Evolutionary conservation across 2,329 filamentous ascomycete species (phyloP), one percentile per base, ranked within the genome.

Genomic region (Fusarium sp.): DNA sequence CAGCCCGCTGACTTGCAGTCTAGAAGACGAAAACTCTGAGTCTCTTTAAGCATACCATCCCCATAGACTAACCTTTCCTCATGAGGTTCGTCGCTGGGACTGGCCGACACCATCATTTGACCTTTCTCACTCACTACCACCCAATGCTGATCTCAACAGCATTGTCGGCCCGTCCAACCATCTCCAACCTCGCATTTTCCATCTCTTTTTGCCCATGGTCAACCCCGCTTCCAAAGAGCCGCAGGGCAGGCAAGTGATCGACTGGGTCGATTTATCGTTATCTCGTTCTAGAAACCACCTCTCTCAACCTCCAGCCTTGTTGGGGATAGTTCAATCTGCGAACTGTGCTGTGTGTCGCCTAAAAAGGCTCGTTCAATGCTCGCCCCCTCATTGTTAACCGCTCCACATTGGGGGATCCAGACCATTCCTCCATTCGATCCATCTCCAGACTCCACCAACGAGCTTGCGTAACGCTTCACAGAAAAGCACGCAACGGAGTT

Each of bases 391-490:
- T 54, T 39, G 20, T 61, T 18, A 25, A 15, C 48, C 41, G 58
- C 58, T 53, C 55, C 61, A 61, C 67, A 56, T 58, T 67, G 46
- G 41, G 65, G 53, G 71, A 70, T 64, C 58, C 65, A 71, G 71
- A 63, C 63, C 57, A 63, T 66, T 69, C 68, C 70, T 70, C 58
- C 53, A 66, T 39, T 48, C 40, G 50, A 52, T 47, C 27, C 45
- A 51, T 36, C 58, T 55, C 62, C n/a, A n/a, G n/a, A n/a, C n/a
- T 52, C 63, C 59, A 55, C 58, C 55, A 58, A 58, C 58, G 50
- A 49, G 70, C 70, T 72, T 72, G 70, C 70, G 70, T 72, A 72
- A 72, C 70, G 48, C 48, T 33, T 46, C 37, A 48, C 61, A 48
- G 55, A 35, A 54, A 67, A 39, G 50, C 36, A 46, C 40, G 41